Evolutionary conservation across 73 alveolate genomes (phyloP).

Genomic region (Paramecium biaurelia): DNA sequence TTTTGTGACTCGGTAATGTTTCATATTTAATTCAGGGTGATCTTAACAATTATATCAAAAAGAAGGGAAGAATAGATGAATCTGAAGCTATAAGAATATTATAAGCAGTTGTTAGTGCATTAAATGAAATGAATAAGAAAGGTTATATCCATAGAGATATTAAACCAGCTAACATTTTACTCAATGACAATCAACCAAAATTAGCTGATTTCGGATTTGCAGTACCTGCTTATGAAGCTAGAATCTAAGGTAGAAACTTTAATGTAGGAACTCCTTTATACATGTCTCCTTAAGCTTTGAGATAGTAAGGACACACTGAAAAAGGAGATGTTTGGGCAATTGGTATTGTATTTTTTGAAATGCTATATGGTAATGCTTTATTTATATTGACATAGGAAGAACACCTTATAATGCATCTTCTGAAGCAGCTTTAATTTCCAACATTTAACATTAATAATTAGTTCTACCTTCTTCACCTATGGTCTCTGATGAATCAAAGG

Average conservation of each 20-base stretch:
- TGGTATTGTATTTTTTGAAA: constrained; percentile 61
- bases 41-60: constrained; percentile 16
- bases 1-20: constrained; percentile 38
- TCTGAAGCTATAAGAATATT: constrained; percentile 47
- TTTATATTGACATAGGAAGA: neutral
- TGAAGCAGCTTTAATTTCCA: constrained; percentile 27
- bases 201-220: constrained; percentile 63
- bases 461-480: constrained; percentile 11
- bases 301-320: constrained; percentile 51
- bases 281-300: constrained; percentile 58
- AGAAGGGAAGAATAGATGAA: constrained; percentile 36
- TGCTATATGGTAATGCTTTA: constrained; percentile 1
- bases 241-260: constrained; percentile 27
- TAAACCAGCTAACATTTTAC: constrained; percentile 60
- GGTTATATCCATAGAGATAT: constrained; percentile 61
- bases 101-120: neutral
- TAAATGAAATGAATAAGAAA: constrained; percentile 31
- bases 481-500: neutral
- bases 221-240: constrained; percentile 49
- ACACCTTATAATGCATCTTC: constrained; percentile 41
- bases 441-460: neutral
- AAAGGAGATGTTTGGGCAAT: constrained; percentile 67
- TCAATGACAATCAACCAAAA: constrained; percentile 49
- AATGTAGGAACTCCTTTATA: constrained; percentile 62
- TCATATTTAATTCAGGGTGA: constrained; percentile 16